These are phyloP conservation scores for Penicillium sp. DNA, from an alignment of 2,329 filamentous ascomycete species.

Conservation along the genomic window DNA sequence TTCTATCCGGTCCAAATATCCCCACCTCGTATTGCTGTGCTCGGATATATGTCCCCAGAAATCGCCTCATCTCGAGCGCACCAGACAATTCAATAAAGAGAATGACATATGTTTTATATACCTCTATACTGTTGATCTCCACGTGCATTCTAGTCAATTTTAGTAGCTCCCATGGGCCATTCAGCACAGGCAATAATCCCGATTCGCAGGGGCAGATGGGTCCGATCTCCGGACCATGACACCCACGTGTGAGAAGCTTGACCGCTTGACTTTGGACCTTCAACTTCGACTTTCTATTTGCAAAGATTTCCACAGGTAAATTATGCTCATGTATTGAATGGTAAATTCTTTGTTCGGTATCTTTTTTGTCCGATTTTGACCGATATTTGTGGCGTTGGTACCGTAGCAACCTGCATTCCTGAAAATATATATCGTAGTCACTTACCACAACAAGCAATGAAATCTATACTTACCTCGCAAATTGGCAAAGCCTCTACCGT, in stretches of 20 bases:
- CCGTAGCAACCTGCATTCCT: neutral
- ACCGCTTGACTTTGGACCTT: constrained; percentile 12
- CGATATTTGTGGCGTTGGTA: neutral
- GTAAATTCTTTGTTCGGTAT: neutral
- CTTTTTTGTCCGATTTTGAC: neutral
- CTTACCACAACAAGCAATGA: too few relatives aligned
- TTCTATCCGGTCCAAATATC: neutral
- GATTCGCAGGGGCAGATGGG: constrained; percentile 7
- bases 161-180: constrained; percentile 7
- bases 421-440: neutral
- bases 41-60: neutral
- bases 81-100: neutral
- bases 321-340: neutral
- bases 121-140: neutral
- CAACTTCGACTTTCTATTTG: neutral
- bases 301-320: neutral
- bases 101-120: neutral
- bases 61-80: neutral
- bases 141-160: constrained; percentile 8
- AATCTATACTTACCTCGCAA: neutral
- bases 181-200: constrained; percentile 3
- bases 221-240: constrained; percentile 17
- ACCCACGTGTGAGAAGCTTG: constrained; percentile 27
- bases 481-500: neutral
- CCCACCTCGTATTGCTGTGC: neutral